Base-by-base conservation (phyloP, 148 eudicot species). In the Rhododendron ovatum region DNA sequence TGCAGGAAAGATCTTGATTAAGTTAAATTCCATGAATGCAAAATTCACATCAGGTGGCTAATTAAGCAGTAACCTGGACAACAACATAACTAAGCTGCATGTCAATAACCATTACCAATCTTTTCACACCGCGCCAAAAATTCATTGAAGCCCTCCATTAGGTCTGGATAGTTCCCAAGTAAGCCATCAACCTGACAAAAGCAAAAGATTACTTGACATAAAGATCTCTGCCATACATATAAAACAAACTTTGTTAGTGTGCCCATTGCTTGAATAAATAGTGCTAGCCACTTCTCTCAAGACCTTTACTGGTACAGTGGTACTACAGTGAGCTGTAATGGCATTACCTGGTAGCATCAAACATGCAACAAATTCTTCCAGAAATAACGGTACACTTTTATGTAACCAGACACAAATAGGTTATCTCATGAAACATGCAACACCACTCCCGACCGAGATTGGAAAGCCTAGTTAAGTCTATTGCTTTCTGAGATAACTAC, bases 81-180 rank as follows among this genome's bases (percentile, higher is more conserved):
- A 17, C 17, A 18, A 55, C 20, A 55, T 4, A 18, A 55, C 47
- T 61, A 61, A 83, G 15, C 53, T 67, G 55, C 35, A 86, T 17
- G 85, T 75, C 63, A 59, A 55, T n/a, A 78, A 79, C 63, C 20
- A 39, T 87, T 92, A 93, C 96, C 93, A 76, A 78, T 89, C 86
- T 87, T 90, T 86, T 89, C 92, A 89, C 83, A 37, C 59, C 88
- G 91, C 11, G 88, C 78, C 80, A 92, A 80, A 83, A 91, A 88
- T 61, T 91, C 93, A 76, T 89, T 91, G 85, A 93, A 88, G 20
- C 86, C 92, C 78, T 88, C 94, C 88, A 88, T 85, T 41, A 93
- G 91, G 59, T 92, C 93, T 41, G 94, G 84, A 84, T 87, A 87
- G 76, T 51, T 85, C 63, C 90, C 91, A 85, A 93, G 89, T 48